Evolutionary conservation across 768 basidiomycete genomes (phyloP), one percentile per base, ranked within the genome.

Genomic region (Auricularia cornea): DNA sequence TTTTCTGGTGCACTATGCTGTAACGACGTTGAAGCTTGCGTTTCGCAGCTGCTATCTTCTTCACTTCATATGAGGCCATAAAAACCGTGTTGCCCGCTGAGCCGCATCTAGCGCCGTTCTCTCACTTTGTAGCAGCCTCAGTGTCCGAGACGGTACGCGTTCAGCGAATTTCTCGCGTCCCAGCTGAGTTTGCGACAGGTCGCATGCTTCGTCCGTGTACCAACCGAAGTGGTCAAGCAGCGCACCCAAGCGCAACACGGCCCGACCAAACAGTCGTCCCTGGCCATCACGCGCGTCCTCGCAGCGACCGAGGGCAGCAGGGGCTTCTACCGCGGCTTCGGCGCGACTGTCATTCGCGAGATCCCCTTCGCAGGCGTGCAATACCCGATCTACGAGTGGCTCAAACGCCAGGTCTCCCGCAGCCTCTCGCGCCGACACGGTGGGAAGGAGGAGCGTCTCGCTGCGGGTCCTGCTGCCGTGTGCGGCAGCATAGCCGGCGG

Each of bases 161-260:
- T 63, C 10, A 38, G 35, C 35, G 16, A n/a, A n/a, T n/a, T n/a
- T 60, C 40, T 62, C 41, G 40, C 65, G n/a, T 30, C 33, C 31
- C 11, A 26, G n/a, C n/a, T 6, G 5, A 29, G 12, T 60, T 60
- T 33, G n/a, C 12, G 10, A 1, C 4, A 48, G 31, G 28, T 88
- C 59, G 94, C 95, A 35, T 98, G 95, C 73, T 78, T 96, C 60
- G 83, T 98, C 60, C 89, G 95, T 59, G 95, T 98, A 2, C 95
- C 95, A 1, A 97, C 95, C 0, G 96, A 98, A 73, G 89, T 98
- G 32, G 89, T 98, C 76, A 98, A 98, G 73, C 95, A 92, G 11
- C 84, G 95, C 3, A 88, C 84, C 64, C 96, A 98, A 72, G 94
- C 94, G 4, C 57, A 59, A 11, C 40, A 44, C 33, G 81, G 80